Evolutionary conservation across 2,329 filamentous ascomycete species (phyloP), one percentile per base, ranked within the genome.

Genomic region (Dactylellina sp.): DNA sequence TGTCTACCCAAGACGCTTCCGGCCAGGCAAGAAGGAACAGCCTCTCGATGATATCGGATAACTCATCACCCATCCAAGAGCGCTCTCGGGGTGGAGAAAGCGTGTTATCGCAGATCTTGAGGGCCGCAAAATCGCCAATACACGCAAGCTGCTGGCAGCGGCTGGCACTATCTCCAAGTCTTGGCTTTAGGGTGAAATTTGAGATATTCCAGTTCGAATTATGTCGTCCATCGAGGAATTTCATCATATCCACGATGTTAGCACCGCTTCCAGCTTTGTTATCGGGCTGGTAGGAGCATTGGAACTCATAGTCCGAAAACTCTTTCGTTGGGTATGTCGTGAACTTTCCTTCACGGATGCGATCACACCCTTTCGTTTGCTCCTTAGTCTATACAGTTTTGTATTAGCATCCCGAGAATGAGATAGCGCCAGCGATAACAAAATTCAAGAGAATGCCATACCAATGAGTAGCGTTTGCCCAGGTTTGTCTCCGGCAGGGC

Each of bases 91-190:
- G 7, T 40, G 50, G 50, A 1, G 24, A 20, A 2, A n/a, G 1
- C 2, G 24, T 24, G 20, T 22, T 55, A 25, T 59, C 52, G 16
- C 63, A 66, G 20, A 66, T 22, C 11, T 12, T 52, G n/a, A 59
- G 46, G 4, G n/a, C 28, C 11, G 53, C 63, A 22, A 44, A 22
- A 11, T 66, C 44, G 4, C 63, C 63, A 35, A 66, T 50, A 12
- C 63, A 66, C 7, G 40, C 47, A 44, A 66, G 20, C 22, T 59
- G 53, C 35, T 66, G 25, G n/a, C 63, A 66, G 14, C 25, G 32
- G 12, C 12, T 24, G 1, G 11, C 18, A 11, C 20, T 3, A 6
- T 16, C 25, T n/a, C 22, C 16, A 12, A 24, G 24, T 14, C 11
- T 40, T 16, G 37, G 11, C 37, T 40, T 40, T 2, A 55, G 14